Percentiles rank a stretch among this genome's conserved stretches.
Conservation (phyloP, 179 eudicot genomes). For the Gypsophila paniculata region DNA sequence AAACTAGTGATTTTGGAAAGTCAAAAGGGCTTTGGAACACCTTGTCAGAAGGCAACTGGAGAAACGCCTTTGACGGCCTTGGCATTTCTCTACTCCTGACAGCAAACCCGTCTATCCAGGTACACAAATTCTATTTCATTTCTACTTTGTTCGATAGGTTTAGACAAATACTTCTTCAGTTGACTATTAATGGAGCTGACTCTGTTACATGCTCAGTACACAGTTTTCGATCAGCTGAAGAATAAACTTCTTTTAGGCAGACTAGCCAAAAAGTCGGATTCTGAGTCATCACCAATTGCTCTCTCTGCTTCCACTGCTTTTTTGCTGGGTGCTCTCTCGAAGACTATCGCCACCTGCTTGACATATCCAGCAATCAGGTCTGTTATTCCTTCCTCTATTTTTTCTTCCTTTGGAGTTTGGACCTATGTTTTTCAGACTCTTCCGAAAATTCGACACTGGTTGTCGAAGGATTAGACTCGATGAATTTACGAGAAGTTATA, state of each 20-base stretch:
- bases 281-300: constrained; percentile 45
- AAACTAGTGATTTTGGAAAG: constrained; percentile 78
- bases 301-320: constrained; percentile 90
- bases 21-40: constrained; percentile 77
- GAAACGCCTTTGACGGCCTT: constrained; percentile 80
- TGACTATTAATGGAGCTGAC: constrained; percentile 11
- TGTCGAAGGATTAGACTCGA: too few species aligned
- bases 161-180: background rate
- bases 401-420: background rate
- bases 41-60: constrained; percentile 74
- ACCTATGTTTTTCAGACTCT: too few species aligned
- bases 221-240: constrained; percentile 91
- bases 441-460: too few species aligned
- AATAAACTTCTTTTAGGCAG: constrained; percentile 45
- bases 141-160: background rate
- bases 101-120: constrained; percentile 91
- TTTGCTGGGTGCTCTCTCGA: constrained; percentile 80
- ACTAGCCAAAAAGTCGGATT: constrained; percentile 23
- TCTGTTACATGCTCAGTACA: constrained; percentile 48
- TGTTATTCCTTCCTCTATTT: background rate
- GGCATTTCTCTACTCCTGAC: constrained; percentile 83
- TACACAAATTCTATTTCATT: constrained; percentile 20
- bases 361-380: constrained; percentile 95
- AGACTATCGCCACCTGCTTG: constrained; percentile 80
- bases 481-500: too few species aligned